Base-by-base conservation (phyloP, 2,329 filamentous ascomycete genomes). In the Diplodia intermedia region DNA sequence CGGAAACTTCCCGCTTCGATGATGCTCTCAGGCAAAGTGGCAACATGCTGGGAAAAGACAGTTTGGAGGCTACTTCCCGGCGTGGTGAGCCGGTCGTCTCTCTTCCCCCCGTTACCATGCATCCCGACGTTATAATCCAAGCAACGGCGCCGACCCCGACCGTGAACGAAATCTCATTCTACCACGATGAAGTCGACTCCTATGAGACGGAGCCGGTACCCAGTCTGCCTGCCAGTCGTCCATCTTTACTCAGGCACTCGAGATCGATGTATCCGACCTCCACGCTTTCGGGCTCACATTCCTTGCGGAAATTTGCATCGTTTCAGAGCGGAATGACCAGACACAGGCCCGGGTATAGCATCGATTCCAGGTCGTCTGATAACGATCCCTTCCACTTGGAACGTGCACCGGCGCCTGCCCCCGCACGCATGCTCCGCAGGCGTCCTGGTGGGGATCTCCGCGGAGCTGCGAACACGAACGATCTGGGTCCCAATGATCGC, bases 301-400 rank as follows among this genome's bases (percentile, higher is more conserved):
- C 86, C 1, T 82, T 85, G 61, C 79, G 84, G 31, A 86, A 87
- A 12, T 86, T 85, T 74, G 85, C 85, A 11, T 91, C 89, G 0
- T 86, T 86, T 62, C 85, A 87, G 20, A 90, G 88, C 71, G 83
- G 84, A 1, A 78, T 85, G 15, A 81, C 79, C 14, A 82, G 81
- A 14, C 83, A 81, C 29, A 83, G 83, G 11, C 86, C 84, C 0
- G 78, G 86, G 8, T 83, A 82, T 62, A 91, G 88, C 73, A 86
- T 90, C 66, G 87, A 90, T 73, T 63, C 60, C 4, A 79, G 79
- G 75, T 82, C 80, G 12, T 82, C 81, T 0, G 73, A 77, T 40
- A 78, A 79, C 38, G 78, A 81, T 62, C 78, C 80, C 0, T 78
- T 80, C 56, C 76, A 75, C 57, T 71, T 80, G 4, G 78, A 82